Evolutionary conservation across 495 filamentous ascomycete species (phyloP).

Genomic region (Cercophora sp.): DNA sequence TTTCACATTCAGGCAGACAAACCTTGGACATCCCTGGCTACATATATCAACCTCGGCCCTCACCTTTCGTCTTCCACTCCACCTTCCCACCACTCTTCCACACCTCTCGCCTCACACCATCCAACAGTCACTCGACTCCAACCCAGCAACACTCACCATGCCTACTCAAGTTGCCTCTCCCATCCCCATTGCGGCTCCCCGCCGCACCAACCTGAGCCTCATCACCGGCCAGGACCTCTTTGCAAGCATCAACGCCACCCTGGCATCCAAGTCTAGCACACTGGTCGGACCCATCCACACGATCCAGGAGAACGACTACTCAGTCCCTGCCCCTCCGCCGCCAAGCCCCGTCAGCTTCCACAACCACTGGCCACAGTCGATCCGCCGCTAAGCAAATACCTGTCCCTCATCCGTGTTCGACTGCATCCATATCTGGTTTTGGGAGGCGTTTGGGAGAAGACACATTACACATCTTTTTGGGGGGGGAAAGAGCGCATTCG

Average conservation of each 20-base stretch:
- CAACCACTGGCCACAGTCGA: slow-evolving; percentile 39
- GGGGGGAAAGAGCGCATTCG: too few species aligned
- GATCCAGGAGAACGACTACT: slow-evolving; percentile 47
- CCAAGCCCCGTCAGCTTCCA: slow-evolving; percentile 48
- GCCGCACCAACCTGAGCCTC: slow-evolving; percentile 33
- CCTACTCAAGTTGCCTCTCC: slow-evolving; percentile 43
- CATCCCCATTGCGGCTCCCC: slow-evolving; percentile 39
- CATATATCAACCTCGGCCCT: slow-evolving; percentile 22
- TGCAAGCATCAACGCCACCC: slow-evolving; percentile 43
- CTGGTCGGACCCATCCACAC: slow-evolving; percentile 37
- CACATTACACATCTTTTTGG: background rate
- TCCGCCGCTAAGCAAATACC: slow-evolving; percentile 28
- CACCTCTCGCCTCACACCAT: background rate
- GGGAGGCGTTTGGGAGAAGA: background rate
- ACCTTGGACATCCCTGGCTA: slow-evolving; percentile 7
- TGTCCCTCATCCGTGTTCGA: background rate
- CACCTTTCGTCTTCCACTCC: slow-evolving; percentile 7
- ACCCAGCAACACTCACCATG: slow-evolving; percentile 34
- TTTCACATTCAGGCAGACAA: background rate
- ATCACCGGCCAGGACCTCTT: slow-evolving; percentile 44
- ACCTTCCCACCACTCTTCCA: background rate
- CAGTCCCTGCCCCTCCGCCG: slow-evolving; percentile 47
- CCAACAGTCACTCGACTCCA: background rate
- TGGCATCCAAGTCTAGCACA: slow-evolving; percentile 34
- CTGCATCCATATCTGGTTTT: background rate